phyloP scores from a whole-genome alignment of 1,139 yeast genomes.

The Zygoascus meyerae region DNA sequence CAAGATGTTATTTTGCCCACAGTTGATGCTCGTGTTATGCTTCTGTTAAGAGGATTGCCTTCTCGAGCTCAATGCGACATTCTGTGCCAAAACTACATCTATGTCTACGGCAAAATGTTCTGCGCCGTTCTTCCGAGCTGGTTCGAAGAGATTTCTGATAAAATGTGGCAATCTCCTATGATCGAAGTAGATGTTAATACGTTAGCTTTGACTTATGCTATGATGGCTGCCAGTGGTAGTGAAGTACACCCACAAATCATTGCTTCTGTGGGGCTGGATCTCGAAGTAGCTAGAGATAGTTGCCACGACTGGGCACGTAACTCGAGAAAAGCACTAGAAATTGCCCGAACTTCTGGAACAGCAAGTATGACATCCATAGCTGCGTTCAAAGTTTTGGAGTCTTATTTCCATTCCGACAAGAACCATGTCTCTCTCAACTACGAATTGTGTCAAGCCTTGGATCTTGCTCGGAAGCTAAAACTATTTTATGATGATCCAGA shows the following conservation, averaged over 20 bases:
- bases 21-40: slow-evolving; percentile 1
- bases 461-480: slow-evolving; percentile 4
- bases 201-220: slow-evolving; percentile 2
- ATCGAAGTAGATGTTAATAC: slow-evolving; percentile 3
- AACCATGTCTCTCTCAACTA: slow-evolving; percentile 3
- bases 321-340: not conserved
- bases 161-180: slow-evolving; percentile 5
- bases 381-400: slow-evolving; percentile 4
- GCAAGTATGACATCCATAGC: slow-evolving; percentile 2
- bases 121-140: slow-evolving; percentile 10
- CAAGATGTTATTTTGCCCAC: not conserved
- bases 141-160: slow-evolving; percentile 3
- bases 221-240: slow-evolving; percentile 5
- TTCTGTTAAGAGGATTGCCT: slow-evolving; percentile 4
- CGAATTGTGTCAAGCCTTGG: slow-evolving; percentile 1
- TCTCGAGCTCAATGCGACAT: slow-evolving; percentile 3
- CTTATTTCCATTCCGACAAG: slow-evolving; percentile 8
- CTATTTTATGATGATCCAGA: slow-evolving; percentile 1
- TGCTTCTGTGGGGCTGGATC: not conserved
- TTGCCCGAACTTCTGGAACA: not conserved
- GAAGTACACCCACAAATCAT: slow-evolving; percentile 1
- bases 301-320: not conserved
- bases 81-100: not conserved
- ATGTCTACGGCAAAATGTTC: slow-evolving; percentile 6
- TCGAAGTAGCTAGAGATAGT: not conserved